Conservation (phyloP, 805 yeast genomes). For the Metschnikowia peoriensis region DNA sequence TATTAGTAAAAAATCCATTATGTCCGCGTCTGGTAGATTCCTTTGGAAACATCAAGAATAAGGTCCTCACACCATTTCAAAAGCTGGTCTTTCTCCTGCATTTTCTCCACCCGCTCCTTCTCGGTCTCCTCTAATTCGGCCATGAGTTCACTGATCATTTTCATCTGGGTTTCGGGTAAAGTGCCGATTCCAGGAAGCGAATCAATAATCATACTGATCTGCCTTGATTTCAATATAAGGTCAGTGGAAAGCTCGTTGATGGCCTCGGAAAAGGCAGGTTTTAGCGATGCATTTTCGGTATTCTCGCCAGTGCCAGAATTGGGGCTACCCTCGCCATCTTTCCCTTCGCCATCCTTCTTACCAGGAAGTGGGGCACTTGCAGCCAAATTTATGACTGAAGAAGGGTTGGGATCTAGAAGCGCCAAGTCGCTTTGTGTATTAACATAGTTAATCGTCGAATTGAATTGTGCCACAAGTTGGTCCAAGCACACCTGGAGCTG, state of each 20-base stretch:
- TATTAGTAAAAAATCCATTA: not conserved
- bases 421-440: constrained; percentile 38
- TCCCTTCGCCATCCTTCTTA: constrained; percentile 13
- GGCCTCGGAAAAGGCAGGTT: constrained; percentile 39
- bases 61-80: constrained; percentile 62
- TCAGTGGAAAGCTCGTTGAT: constrained; percentile 81
- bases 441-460: constrained; percentile 74
- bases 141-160: constrained; percentile 60
- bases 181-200: constrained; percentile 92
- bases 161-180: constrained; percentile 69
- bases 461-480: constrained; percentile 75
- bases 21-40: constrained; percentile 39
- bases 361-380: constrained; percentile 54
- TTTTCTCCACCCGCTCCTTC: constrained; percentile 51
- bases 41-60: constrained; percentile 58
- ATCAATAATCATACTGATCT: constrained; percentile 80
- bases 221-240: constrained; percentile 80
- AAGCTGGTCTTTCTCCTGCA: constrained; percentile 62
- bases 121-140: constrained; percentile 62
- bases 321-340: constrained; percentile 4
- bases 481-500: constrained; percentile 89
- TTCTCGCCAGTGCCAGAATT: not conserved
- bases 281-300: not conserved
- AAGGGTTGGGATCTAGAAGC: constrained; percentile 56
- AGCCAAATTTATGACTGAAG: constrained; percentile 60